These are phyloP conservation scores for Cyclocybe aegerita DNA, from an alignment of 768 basidiomycete species.

Conservation along the genomic window DNA sequence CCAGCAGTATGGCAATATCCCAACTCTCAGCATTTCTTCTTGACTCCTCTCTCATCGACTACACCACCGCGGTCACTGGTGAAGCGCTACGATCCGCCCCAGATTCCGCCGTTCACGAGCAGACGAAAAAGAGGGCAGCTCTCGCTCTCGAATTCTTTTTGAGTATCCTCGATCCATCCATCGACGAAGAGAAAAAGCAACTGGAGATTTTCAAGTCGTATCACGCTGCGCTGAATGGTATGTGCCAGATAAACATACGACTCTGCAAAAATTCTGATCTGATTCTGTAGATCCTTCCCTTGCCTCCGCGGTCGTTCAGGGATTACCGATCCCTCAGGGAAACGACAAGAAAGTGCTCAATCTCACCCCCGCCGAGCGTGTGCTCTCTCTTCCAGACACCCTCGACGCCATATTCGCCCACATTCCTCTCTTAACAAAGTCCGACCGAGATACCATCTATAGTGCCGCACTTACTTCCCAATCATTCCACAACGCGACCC, in stretches of 20 bases:
- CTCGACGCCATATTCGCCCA: conserved; percentile 7
- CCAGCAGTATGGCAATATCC: no score
- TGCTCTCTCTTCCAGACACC: conserved; percentile 7
- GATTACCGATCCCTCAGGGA: background rate
- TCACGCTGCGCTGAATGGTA: conserved; percentile 9
- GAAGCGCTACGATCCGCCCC: background rate
- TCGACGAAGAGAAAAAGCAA: conserved; percentile 2
- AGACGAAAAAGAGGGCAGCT: conserved; percentile 4
- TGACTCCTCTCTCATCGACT: conserved; percentile 2
- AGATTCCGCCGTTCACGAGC: background rate
- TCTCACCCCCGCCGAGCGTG: conserved; percentile 3
- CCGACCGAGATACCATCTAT: background rate
- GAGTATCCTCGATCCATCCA: conserved; percentile 4
- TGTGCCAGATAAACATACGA: conserved; percentile 3
- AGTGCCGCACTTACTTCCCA: background rate
- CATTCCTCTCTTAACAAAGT: background rate
- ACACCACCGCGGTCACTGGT: background rate
- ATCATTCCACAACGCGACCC: conserved; percentile 5
- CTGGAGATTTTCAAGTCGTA: background rate
- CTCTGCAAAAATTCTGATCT: background rate
- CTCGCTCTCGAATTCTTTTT: conserved; percentile 4
- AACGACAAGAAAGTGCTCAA: background rate
- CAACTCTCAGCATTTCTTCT: background rate
- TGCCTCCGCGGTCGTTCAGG: background rate
- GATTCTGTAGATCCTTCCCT: conserved; percentile 11